These are phyloP conservation scores for Colletotrichum theobromicola DNA, from an alignment of 2,329 filamentous ascomycete genomes.

Conservation along the genomic window DNA sequence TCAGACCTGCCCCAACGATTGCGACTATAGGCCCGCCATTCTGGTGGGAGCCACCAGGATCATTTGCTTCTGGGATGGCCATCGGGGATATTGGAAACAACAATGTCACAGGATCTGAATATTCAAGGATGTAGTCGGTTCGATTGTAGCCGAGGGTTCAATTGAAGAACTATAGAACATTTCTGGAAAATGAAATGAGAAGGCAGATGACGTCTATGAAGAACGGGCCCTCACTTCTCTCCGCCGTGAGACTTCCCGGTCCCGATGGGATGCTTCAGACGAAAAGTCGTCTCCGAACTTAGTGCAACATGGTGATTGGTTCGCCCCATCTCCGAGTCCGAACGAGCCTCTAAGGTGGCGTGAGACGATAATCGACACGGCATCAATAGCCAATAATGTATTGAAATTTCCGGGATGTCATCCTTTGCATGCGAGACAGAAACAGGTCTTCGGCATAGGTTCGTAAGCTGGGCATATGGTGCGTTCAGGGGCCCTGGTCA, in stretches of 20 bases:
- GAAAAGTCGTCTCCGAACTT: not conserved
- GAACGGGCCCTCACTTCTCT: not conserved
- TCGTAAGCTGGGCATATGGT: not conserved
- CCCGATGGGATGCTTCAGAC: not conserved
- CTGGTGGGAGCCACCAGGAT: not conserved
- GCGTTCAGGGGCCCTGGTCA: not conserved
- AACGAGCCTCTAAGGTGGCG: not conserved
- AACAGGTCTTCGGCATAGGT: not conserved
- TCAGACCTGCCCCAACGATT: conserved; percentile 42
- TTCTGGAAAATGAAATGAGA: not conserved
- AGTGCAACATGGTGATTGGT: not conserved
- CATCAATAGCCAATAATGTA: not conserved
- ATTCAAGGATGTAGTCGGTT: not conserved
- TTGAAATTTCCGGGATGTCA: not conserved
- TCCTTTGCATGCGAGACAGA: not conserved
- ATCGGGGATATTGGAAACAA: not conserved
- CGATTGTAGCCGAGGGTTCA: not conserved
- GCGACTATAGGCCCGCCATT: conserved; percentile 28
- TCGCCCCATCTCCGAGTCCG: not conserved
- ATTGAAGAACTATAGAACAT: not conserved
- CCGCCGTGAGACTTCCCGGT: not conserved
- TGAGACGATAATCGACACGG: not conserved
- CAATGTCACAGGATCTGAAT: not conserved
- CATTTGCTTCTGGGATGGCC: not conserved
- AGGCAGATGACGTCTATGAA: not conserved